Evolutionary conservation across 257 asterid genomes (phyloP), one percentile per base, ranked within the genome.

Genomic region (Solanum verrucosum): DNA sequence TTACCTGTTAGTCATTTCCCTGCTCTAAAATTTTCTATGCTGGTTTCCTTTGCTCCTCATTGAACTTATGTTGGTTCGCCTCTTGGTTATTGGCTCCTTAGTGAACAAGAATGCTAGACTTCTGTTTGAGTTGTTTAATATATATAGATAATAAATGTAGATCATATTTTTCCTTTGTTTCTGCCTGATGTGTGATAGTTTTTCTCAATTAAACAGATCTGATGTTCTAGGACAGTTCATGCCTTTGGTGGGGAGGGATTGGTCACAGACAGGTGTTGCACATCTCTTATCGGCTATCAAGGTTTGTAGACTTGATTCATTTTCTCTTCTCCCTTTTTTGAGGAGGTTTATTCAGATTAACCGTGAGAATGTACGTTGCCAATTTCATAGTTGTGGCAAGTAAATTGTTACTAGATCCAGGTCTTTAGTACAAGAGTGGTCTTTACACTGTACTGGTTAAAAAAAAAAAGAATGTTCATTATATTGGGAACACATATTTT

Each of bases 211-310:
- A 71, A 84, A 74, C 92, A 95, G 98, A 89, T 95, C 98, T 31
- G 98, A 95, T 91, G 95, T 95, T 89, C 92, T 95, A 84, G 98
- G 98, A 59, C 98, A 95, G 91, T 91, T 95, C 89, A 95, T 95
- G 98, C 98, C 98, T 72, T 93, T 91, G 94, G 96, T 95, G 40
- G 98, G 98, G 67, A 91, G 89, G 93, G 98, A 95, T 92, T 95
- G 98, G 98, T 94, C 95, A 23, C 98, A 95, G 90, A 90, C 94
- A 42, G 98, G 98, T 83, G 97, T 95, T 63, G 95, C 95, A 67
- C 93, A 94, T 93, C 95, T 95, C 86, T 95, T 95, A 88, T 92
- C 98, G 20, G 94, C 98, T 79, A 93, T 95, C 88, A 94, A 95
- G 97, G 98, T 95, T 87, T 71, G 87, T 49, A 18, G 70, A 20